phyloP scores from a whole-genome alignment of 73 alveolate genomes.

The Paramecium pentaurelia region DNA sequence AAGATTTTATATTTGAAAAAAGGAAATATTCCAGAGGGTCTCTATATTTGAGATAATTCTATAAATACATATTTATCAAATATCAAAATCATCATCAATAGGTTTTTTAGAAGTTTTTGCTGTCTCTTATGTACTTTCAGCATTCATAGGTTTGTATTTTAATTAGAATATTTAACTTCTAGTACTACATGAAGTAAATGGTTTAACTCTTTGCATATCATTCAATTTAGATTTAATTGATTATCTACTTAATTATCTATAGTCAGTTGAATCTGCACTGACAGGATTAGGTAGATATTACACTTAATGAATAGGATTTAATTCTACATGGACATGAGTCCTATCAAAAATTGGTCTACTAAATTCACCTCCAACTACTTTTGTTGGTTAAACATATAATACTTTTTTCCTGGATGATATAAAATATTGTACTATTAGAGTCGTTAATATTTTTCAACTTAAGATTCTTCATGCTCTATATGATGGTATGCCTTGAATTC shows the following conservation, averaged over 20 bases:
- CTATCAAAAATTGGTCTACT: slow-evolving; percentile 22
- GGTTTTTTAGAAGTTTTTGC: not conserved
- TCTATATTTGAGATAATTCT: slow-evolving; percentile 83
- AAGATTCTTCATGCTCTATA: slow-evolving; percentile 14
- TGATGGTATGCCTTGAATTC: slow-evolving; percentile 30
- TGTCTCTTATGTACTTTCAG: not conserved
- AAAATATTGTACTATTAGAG: not conserved
- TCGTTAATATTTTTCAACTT: slow-evolving; percentile 11
- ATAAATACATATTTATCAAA: not conserved
- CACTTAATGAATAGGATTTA: slow-evolving; percentile 44
- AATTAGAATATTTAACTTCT: not conserved
- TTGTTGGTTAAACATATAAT: not conserved
- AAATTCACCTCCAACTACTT: not conserved
- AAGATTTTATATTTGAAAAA: slow-evolving; percentile 98
- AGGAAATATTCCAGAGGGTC: slow-evolving; percentile 98
- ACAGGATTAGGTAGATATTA: not conserved
- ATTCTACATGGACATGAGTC: not conserved
- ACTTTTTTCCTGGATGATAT: not conserved
- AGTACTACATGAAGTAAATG: not conserved
- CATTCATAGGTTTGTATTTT: slow-evolving; percentile 21
- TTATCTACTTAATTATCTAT: not conserved
- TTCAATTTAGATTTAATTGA: not conserved
- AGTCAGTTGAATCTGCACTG: not conserved
- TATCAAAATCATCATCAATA: slow-evolving; percentile 6
- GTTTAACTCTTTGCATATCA: slow-evolving; percentile 24